Base-by-base conservation (phyloP, 2,329 filamentous ascomycete species). In the Diplodia scrobiculata region DNA sequence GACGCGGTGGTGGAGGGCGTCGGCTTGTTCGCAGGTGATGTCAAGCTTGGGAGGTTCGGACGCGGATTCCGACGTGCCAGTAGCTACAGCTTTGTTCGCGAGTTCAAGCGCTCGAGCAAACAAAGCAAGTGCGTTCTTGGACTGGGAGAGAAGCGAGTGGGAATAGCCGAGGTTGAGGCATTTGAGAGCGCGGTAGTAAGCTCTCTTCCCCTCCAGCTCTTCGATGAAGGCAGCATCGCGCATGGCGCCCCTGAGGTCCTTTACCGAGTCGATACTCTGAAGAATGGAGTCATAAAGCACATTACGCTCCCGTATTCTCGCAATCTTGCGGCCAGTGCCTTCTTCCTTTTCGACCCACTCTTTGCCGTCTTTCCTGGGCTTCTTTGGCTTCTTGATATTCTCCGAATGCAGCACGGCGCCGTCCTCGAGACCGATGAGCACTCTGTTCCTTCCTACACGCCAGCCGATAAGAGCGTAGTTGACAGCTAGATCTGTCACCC, bases 401-500 rank as follows among this genome's bases (percentile, higher is more conserved):
- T 86, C 74, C 9, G 73, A 86, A 32, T 81, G 78, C 67, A 87
- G 82, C 1, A 84, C 77, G 17, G 91, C 84, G 2, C 94, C 94
- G 71, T 98, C 94, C 65, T 90, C 84, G 6, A 86, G 81, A n/a
- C 94, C 93, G 62, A 92, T 91, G 68, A 99, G 81, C 0, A 97
- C 89, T 64, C 95, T 85, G 77, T 99, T 98, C 55, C 95, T 89
- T 29, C 94, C 94, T 69, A 98, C 91, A 76, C 95, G 86, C 93
- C 93, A 98, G 74, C 91, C 93, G 66, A 99, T 90, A 78, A 97
- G 87, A 70, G 91, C 91, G 76, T 96, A 98, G 77, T 95, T 96
- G 66, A 98, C 91, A 1, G 94, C 92, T 0, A 96, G 96, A 68
- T 91, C 89, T 3, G 93, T 96, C 67, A 99, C 90, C 71, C 97